Conservation (phyloP, 345 rosid species). For the Corchorus olitorius region DNA sequence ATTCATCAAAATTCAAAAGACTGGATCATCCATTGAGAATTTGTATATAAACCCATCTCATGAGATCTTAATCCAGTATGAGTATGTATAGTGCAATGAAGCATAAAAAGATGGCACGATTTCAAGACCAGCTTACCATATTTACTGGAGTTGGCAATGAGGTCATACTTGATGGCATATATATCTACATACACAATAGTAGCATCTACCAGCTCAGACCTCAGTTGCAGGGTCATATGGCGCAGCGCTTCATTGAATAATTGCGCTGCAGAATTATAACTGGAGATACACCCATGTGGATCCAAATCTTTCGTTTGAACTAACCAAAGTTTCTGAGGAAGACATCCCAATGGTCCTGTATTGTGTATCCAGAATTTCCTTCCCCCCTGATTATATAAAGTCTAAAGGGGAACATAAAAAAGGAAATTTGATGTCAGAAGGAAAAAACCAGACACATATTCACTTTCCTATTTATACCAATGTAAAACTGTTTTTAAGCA, state of each 20-base stretch:
- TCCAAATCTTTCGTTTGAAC: slow-evolving; percentile 49
- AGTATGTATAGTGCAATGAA: background rate
- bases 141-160: slow-evolving; percentile 57
- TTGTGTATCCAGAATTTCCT: slow-evolving; percentile 90
- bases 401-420: slow-evolving; percentile 40
- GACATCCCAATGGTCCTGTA: slow-evolving; percentile 89
- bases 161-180: slow-evolving; percentile 70
- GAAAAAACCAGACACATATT: background rate
- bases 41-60: background rate
- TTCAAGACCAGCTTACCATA: slow-evolving; percentile 45
- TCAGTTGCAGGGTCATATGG: slow-evolving; percentile 48
- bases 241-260: slow-evolving; percentile 62
- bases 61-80: background rate
- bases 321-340: slow-evolving; percentile 76
- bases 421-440: background rate
- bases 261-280: slow-evolving; percentile 64
- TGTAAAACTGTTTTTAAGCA: background rate
- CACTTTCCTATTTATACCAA: background rate
- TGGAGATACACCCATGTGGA: slow-evolving; percentile 55
- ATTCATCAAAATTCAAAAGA: background rate
- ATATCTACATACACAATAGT: slow-evolving; percentile 67
- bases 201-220: slow-evolving; percentile 52
- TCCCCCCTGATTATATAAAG: slow-evolving; percentile 63
- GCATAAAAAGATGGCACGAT: background rate
- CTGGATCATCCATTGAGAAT: background rate